Base-by-base conservation (phyloP, 2,329 filamentous ascomycete species). In the Fusarium sp. region DNA sequence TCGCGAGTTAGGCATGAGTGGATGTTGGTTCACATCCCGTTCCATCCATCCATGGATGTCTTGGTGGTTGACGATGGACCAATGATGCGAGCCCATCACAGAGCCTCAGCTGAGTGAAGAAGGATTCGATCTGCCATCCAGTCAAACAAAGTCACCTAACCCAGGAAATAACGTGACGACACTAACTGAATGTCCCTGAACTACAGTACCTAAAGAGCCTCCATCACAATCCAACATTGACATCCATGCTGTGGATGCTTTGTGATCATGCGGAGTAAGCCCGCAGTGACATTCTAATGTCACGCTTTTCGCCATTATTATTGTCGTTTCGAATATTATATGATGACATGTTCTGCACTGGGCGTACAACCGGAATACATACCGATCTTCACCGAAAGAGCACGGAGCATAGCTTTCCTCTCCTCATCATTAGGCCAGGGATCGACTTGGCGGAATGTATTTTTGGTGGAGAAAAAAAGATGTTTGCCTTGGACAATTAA, bases 371-470 rank as follows among this genome's bases (percentile, higher is more conserved):
- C 15, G 16, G 30, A 30, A 22, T 29, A 20, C 12, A 25, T 18
- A 20, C n/a, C 52, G 52, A n/a, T n/a, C 34, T 53, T 29, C 24
- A 53, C 34, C 32, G 13, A 41, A 25, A 43, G 49, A 53, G 24
- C n/a, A 53, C 24, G 18, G 22, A 41, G 34, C 13, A 41, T 29
- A 9, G 7, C 13, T 13, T 22, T 29, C 12, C 6, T 16, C 34
- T 27, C 18, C n/a, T 53, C 13, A 41, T 29, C 22, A 20, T 25
- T n/a, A 32, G 27, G 18, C 15, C n/a, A 29, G 22, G 44, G 27
- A 63, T 62, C 16, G 34, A 32, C 55, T 41, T 55, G 60, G n/a
- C 27, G 41, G n/a, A 45, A 27, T 34, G 25, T 24, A 27, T 54
- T 40, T 13, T 30, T 27, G 40, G 58, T 41, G 57, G 60, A 41